Percentiles rank a stretch among this genome's conserved stretches.
Evolutionary conservation across 2,329 filamentous ascomycete genomes (phyloP).

Genomic region (Orbilia brochopaga): DNA sequence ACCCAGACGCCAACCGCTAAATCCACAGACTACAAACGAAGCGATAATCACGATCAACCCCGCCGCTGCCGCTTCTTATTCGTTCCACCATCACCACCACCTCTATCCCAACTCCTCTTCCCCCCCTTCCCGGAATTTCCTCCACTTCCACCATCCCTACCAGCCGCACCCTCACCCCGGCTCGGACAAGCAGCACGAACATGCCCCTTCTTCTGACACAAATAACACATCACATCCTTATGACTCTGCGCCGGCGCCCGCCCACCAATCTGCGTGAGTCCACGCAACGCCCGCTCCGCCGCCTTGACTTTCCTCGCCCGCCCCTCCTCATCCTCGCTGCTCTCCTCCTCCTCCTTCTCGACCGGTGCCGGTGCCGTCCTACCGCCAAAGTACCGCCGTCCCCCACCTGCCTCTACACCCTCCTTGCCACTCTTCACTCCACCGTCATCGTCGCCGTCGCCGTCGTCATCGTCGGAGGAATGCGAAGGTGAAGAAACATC

Average conservation of each 20-base stretch:
- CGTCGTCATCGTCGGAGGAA: constrained; percentile 2
- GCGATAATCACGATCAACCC: constrained; percentile 2
- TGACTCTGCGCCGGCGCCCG: not conserved
- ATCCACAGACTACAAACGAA: not conserved
- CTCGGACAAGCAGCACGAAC: constrained; percentile 27
- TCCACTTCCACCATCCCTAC: not conserved
- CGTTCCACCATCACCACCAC: constrained; percentile 3
- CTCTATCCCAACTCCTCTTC: constrained; percentile 14
- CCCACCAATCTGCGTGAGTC: constrained; percentile 34
- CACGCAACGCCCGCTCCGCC: constrained; percentile 23
- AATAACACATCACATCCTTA: constrained; percentile 23
- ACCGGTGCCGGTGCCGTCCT: constrained; percentile 19
- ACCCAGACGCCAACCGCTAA: not conserved
- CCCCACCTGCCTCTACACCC: not conserved
- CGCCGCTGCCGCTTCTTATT: constrained; percentile 27
- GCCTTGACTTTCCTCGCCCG: constrained; percentile 33
- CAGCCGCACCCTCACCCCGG: not conserved
- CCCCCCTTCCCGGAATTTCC: not conserved
- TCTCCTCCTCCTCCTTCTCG: constrained; percentile 7
- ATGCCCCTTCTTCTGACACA: constrained; percentile 23
- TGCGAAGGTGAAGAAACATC: not conserved
- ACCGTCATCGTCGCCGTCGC: not conserved
- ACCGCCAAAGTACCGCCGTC: constrained; percentile 36
- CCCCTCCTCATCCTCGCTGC: constrained; percentile 14
- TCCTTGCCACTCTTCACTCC: not conserved